phyloP scores from a whole-genome alignment of 257 asterid genomes.

The Perilla frutescens region DNA sequence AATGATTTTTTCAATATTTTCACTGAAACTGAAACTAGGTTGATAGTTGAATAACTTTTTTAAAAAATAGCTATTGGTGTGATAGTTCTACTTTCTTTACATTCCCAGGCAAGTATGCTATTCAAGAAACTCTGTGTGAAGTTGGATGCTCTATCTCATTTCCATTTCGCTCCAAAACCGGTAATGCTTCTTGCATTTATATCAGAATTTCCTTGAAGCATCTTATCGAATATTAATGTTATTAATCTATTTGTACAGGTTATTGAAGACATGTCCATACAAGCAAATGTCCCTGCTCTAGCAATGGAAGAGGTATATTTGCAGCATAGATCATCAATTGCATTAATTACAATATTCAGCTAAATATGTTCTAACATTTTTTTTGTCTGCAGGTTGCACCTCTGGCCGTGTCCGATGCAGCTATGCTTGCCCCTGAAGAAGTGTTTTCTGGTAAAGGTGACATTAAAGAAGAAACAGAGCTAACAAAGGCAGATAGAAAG shows the following conservation, averaged over 20 bases:
- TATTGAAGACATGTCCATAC: constrained; percentile 94
- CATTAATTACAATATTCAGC: background rate
- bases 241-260: constrained; percentile 50
- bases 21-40: background rate
- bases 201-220: constrained; percentile 11
- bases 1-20: background rate
- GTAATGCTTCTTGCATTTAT: constrained; percentile 47
- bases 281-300: constrained; percentile 93
- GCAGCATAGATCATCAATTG: background rate
- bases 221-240: constrained; percentile 28
- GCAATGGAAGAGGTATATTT: constrained; percentile 93
- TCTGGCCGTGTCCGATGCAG: constrained; percentile 91
- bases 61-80: background rate
- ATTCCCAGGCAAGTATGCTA: constrained; percentile 65
- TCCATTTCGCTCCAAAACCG: constrained; percentile 98
- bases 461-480: constrained; percentile 89
- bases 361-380: constrained; percentile 14
- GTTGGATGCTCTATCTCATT: constrained; percentile 96
- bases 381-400: constrained; percentile 78
- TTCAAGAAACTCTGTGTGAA: constrained; percentile 93
- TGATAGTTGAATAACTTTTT: background rate
- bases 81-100: constrained; percentile 18
- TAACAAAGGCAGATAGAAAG: constrained; percentile 80
- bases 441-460: constrained; percentile 89
- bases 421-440: constrained; percentile 99